phyloP scores from a whole-genome alignment of 1,284 basidiomycete genomes.

The Apiotrichum sp. region DNA sequence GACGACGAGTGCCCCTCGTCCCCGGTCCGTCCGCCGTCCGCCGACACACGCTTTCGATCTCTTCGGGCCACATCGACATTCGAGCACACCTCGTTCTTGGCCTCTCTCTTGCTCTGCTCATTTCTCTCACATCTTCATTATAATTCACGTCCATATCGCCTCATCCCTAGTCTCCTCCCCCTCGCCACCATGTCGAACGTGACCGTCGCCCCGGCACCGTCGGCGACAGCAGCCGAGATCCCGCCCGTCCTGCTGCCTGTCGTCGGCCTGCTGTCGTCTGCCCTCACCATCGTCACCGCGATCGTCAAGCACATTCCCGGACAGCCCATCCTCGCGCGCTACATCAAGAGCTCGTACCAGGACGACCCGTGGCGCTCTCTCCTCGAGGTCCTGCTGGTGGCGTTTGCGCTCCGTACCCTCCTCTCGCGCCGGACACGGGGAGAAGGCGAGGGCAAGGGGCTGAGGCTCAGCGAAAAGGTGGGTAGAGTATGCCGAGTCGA shows the following conservation, averaged over 20 bases:
- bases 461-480: slow-evolving; percentile 84
- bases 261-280: slow-evolving; percentile 29
- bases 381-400: slow-evolving; percentile 80
- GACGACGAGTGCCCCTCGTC: too few relatives aligned
- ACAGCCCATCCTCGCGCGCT: slow-evolving; percentile 80
- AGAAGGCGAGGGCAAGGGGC: slow-evolving; percentile 62
- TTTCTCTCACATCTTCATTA: too few relatives aligned
- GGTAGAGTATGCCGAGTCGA: slow-evolving; percentile 12
- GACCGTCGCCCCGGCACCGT: not conserved
- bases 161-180: not conserved
- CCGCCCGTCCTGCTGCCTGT: slow-evolving; percentile 38
- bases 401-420: slow-evolving; percentile 84
- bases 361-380: slow-evolving; percentile 88
- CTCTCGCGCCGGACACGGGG: slow-evolving; percentile 82
- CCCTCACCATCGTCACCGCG: slow-evolving; percentile 22
- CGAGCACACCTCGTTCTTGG: too few relatives aligned
- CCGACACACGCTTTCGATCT: too few relatives aligned
- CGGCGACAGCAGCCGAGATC: slow-evolving; percentile 26
- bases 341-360: slow-evolving; percentile 73
- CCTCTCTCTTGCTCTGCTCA: too few relatives aligned
- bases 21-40: too few relatives aligned
- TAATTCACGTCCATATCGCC: not conserved
- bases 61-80: too few relatives aligned
- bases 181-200: slow-evolving; percentile 2
- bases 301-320: slow-evolving; percentile 61